Base-by-base conservation (phyloP, 805 yeast species). In the Suhomyces sp. region DNA sequence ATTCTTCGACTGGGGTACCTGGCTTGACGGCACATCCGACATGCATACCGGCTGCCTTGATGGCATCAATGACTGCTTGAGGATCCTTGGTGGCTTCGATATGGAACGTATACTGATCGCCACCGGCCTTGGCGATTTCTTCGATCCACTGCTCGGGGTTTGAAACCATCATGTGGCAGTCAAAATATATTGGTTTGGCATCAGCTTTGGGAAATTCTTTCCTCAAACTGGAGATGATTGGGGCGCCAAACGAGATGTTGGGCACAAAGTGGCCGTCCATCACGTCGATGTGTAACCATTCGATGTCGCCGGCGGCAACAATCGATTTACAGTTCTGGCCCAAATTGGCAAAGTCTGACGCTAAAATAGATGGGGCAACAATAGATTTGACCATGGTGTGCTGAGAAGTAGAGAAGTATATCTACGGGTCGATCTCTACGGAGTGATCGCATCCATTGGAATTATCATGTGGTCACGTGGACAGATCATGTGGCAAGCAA, bases 181-280 rank as follows among this genome's bases (percentile, higher is more conserved):
- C 99, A 66, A 94, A 93, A 57, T 82, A 82, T 46, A 72, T 63
- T 24, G 81, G 77, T 56, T 75, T 75, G 5, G 69, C 69, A 5
- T 78, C 78, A 17, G 80, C 79, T 64, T 86, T 78, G 49, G 98
- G 97, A 46, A 91, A 81, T 33, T 84, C 83, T 57, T 84, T 80
- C 63, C 97, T 83, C 65, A 92, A 80, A 33, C 89, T 83, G 52
- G 84, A 73, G 48, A 92, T 91, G 51, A 93, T 83, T 52, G 97
- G 97, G 36, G 96, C 90, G 24, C 99, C 99, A 64, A 94, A 77
- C 1, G 97, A 86, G 59, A 94, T 87, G 74, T 94, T 94, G 60
- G 99, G 99, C 48, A 94, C 99, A 68, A 94, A 94, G 72, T 93
- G 92, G 47, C 99, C 99, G 69, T 94, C 99, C 99, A 94, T 94